Evolutionary conservation across 2,329 filamentous ascomycete genomes (phyloP).

Genomic region (Hymenotorrendiella dingleyae): DNA sequence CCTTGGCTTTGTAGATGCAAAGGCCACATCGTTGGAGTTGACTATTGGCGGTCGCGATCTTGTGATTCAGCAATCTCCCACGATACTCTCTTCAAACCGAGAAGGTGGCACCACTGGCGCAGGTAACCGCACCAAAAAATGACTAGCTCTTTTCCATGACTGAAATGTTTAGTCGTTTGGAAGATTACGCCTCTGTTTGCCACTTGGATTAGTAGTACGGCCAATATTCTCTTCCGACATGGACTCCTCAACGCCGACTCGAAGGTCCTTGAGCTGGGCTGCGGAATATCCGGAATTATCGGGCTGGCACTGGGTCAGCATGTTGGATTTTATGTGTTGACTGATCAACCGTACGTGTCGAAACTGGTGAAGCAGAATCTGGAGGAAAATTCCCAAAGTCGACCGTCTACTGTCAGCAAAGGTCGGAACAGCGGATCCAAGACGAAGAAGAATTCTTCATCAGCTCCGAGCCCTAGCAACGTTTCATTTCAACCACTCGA

Average conservation of each 20-base stretch:
- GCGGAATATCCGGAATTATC: conserved; percentile 77
- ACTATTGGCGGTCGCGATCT: conserved; percentile 65
- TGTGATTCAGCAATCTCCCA: conserved; percentile 76
- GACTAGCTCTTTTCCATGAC: conserved; percentile 8
- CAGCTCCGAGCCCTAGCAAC: conserved; percentile 24
- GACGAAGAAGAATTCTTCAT: conserved; percentile 12
- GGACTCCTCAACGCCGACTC: conserved; percentile 49
- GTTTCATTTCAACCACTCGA: conserved; percentile 62
- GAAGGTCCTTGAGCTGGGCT: conserved; percentile 74
- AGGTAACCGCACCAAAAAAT: conserved; percentile 35
- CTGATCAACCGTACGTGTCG: conserved; percentile 82
- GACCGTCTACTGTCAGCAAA: conserved; percentile 11
- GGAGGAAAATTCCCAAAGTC: conserved; percentile 44
- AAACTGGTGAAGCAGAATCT: conserved; percentile 74
- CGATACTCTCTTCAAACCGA: conserved; percentile 70
- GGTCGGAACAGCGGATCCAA: conserved; percentile 21
- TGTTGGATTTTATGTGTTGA: conserved; percentile 64
- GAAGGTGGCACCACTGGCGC: conserved; percentile 69
- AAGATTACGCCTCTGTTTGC: conserved; percentile 81
- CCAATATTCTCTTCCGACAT: conserved; percentile 56
- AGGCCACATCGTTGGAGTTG: conserved; percentile 58
- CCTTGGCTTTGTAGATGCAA: conserved; percentile 79
- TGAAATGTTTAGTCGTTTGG: conserved; percentile 64
- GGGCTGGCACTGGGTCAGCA: conserved; percentile 60
- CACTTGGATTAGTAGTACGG: conserved; percentile 62